Base-by-base conservation (phyloP, 768 basidiomycete genomes). In the Symmetrospora coprosmae region DNA sequence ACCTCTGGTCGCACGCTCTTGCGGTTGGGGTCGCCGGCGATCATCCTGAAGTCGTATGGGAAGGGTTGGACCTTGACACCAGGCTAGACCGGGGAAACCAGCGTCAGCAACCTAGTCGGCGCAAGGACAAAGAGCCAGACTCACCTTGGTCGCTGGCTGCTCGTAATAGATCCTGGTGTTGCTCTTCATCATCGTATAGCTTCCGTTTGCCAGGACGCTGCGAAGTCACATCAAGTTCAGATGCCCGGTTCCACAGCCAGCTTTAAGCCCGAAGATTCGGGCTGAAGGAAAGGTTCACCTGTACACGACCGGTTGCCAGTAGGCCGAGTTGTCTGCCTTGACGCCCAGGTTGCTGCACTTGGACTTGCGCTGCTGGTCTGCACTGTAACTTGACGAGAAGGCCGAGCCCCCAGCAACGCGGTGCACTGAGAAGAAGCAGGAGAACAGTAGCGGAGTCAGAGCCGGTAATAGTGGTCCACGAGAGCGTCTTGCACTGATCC, bases 131-230 rank as follows among this genome's bases (percentile, higher is more conserved):
- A n/a, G n/a, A n/a, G n/a, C n/a, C n/a, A n/a, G n/a, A n/a, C n/a
- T n/a, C n/a, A n/a, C n/a, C n/a, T n/a, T n/a, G n/a, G n/a, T n/a
- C n/a, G n/a, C n/a, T n/a, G n/a, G n/a, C n/a, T n/a, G n/a, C 27
- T 46, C 45, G 45, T 50, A 55, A 55, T 55, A 55, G 52, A 55
- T 41, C 7, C 52, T 33, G 16, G 52, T 55, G 5, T 55, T 34
- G 6, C 34, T 55, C 14, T 23, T 21, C 52, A 55, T 55, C 4
- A 21, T 25, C 4, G 25, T 11, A 28, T 55, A 55, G 6, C 34
- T 38, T 25, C 52, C 52, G 31, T 55, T 41, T 31, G 37, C 19
- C 11, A 55, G 37, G n/a, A n/a, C n/a, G n/a, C n/a, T n/a, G n/a
- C n/a, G n/a, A n/a, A n/a, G n/a, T n/a, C 14, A 47, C 14, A 14